Conservation (phyloP, 2,329 filamentous ascomycete genomes). For the Phialocephala subalpina region DNA sequence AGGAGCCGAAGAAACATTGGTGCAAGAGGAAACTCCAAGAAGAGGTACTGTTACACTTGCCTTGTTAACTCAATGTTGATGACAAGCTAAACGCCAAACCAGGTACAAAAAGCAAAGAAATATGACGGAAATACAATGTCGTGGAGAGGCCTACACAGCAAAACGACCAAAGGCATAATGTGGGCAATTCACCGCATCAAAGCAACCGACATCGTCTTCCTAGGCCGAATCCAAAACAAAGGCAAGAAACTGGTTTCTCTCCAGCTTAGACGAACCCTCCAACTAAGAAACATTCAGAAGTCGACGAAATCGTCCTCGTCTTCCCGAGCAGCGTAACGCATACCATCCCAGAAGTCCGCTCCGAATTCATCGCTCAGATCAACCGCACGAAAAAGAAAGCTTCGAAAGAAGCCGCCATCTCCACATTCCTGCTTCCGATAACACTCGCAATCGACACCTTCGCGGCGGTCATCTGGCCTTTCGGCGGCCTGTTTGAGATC, state of each 20-base stretch:
- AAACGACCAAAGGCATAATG: constrained; percentile 23
- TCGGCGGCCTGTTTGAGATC: constrained; percentile 44
- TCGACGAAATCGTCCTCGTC: constrained; percentile 20
- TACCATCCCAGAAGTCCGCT: constrained; percentile 14
- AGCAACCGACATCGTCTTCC: constrained; percentile 28
- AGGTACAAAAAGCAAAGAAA: constrained; percentile 28
- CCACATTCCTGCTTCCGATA: constrained; percentile 17
- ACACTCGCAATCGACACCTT: constrained; percentile 32
- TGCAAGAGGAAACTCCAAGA: constrained; percentile 25
- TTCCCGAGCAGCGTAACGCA: constrained; percentile 11
- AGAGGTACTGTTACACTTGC: constrained; percentile 15
- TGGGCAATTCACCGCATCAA: constrained; percentile 25
- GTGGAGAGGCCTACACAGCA: constrained; percentile 25
- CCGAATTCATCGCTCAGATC: constrained; percentile 16
- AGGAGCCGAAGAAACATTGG: constrained; percentile 23
- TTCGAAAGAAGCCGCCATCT: constrained; percentile 13
- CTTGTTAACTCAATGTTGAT: neutral
- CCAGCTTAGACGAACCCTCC: neutral
- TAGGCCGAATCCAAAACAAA: constrained; percentile 25
- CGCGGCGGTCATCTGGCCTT: constrained; percentile 42
- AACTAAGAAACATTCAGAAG: constrained; percentile 15
- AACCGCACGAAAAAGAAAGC: constrained; percentile 14
- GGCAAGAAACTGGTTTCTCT: constrained; percentile 4
- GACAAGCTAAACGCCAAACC: neutral
- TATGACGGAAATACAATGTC: constrained; percentile 28